A percentile compares a stretch with the other conserved stretches of the same genome.
Conservation (phyloP, 352 stramenopile species). For the Phytophthora melonis region DNA sequence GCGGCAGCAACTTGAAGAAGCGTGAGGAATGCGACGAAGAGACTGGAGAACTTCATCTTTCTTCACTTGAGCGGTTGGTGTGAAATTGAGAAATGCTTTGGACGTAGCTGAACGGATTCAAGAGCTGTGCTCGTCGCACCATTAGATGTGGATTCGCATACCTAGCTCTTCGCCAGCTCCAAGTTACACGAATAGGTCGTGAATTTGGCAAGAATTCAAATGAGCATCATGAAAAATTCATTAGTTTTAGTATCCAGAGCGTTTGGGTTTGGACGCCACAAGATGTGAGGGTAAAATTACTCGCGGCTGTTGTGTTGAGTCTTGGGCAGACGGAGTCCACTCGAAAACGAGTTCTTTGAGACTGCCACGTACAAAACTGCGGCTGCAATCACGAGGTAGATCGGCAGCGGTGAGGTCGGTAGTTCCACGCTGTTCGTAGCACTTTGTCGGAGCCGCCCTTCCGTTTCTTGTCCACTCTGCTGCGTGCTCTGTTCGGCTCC, state of each 20-base stretch:
- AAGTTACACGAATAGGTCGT: neutral
- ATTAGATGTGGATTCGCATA: neutral
- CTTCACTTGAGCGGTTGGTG: neutral
- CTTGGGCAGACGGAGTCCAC: constrained; percentile 61
- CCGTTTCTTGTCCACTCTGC: constrained; percentile 30
- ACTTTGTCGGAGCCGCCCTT: constrained; percentile 30
- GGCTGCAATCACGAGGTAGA: constrained; percentile 55
- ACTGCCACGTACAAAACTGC: constrained; percentile 50
- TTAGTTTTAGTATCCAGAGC: neutral
- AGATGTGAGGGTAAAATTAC: neutral
- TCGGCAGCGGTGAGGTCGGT: constrained; percentile 39
- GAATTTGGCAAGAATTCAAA: neutral
- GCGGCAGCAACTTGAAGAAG: constrained; percentile 1
- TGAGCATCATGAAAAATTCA: neutral
- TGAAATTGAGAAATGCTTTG: constrained; percentile 2
- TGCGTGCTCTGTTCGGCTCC: constrained; percentile 17
- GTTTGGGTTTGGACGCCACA: neutral
- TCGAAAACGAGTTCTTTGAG: constrained; percentile 66
- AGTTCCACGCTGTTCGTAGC: neutral
- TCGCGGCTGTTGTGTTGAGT: constrained; percentile 16
- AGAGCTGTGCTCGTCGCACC: neutral
- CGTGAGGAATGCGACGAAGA: neutral
- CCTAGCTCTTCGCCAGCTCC: neutral
- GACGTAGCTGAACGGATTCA: neutral
- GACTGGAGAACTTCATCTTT: neutral